Percentiles rank a stretch among this genome's conserved stretches.
Conservation (phyloP, 2,329 filamentous ascomycete genomes). For the Arachnomyces sp. region DNA sequence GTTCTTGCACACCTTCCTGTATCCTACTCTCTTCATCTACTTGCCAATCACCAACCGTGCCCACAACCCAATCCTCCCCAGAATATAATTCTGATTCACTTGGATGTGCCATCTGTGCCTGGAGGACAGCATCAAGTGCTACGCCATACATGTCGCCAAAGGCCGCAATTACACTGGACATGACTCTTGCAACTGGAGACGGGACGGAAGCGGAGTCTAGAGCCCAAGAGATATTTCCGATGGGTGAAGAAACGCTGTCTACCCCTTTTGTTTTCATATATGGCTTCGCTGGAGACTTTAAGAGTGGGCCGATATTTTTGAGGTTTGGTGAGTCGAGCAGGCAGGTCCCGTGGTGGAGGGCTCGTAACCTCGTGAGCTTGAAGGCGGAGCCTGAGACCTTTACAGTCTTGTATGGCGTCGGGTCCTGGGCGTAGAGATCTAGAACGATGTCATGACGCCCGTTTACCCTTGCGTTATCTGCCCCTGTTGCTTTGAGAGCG, state of each 20-base stretch:
- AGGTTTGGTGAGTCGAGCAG: slow-evolving; percentile 72
- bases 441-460: slow-evolving; percentile 88
- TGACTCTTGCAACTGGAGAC: slow-evolving; percentile 41
- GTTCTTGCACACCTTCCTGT: slow-evolving; percentile 47
- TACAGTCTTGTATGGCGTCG: slow-evolving; percentile 37
- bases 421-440: slow-evolving; percentile 36
- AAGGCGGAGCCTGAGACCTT: slow-evolving; percentile 95
- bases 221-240: slow-evolving; percentile 60
- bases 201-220: no score
- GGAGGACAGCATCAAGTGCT: slow-evolving; percentile 24
- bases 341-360: slow-evolving; percentile 89
- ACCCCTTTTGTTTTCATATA: slow-evolving; percentile 78
- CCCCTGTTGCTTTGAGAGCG: slow-evolving; percentile 52
- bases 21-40: slow-evolving; percentile 45
- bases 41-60: slow-evolving; percentile 45
- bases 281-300: slow-evolving; percentile 68
- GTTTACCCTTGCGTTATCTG: slow-evolving; percentile 64
- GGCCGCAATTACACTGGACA: slow-evolving; percentile 51
- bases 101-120: slow-evolving; percentile 25
- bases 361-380: slow-evolving; percentile 72
- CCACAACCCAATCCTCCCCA: slow-evolving; percentile 29
- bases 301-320: slow-evolving; percentile 55
- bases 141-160: slow-evolving; percentile 61
- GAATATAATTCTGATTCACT: slow-evolving; percentile 25
- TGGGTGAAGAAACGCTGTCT: slow-evolving; percentile 78